Evolutionary conservation across 345 rosid species (phyloP).

Genomic region (Moricandia moricandioides): DNA sequence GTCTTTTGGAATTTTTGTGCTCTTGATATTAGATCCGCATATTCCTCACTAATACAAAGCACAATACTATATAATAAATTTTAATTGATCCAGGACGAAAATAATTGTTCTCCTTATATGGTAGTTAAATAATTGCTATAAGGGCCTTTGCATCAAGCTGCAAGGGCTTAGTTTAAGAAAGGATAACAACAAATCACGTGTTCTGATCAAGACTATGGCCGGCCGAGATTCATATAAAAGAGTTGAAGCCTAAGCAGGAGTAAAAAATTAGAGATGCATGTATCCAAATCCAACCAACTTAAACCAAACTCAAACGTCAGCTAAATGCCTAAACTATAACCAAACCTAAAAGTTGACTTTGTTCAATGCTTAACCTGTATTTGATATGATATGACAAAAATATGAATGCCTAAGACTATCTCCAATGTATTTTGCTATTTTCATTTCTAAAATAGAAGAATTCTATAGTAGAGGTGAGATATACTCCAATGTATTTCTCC

Average conservation of each 20-base stretch:
- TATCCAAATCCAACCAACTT: neutral
- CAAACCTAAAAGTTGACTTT: neutral
- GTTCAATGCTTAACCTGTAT: neutral
- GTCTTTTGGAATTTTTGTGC: conserved; percentile 4
- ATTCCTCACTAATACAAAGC: neutral
- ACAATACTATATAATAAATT: neutral
- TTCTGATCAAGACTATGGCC: neutral
- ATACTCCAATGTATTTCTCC: too few species aligned
- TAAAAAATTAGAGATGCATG: neutral
- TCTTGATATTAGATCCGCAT: conserved; percentile 8
- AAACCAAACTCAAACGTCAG: neutral
- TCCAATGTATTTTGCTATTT: too few species aligned
- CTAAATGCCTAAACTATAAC: neutral
- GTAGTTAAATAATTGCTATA: neutral
- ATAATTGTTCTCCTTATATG: conserved; percentile 18
- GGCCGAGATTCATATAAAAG: neutral
- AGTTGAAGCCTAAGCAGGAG: neutral
- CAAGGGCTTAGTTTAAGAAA: neutral
- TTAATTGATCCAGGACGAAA: neutral
- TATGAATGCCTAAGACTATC: too few species aligned
- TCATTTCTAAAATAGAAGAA: too few species aligned
- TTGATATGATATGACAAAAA: neutral
- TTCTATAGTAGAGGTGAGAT: too few species aligned
- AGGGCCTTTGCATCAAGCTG: neutral
- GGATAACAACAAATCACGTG: conserved; percentile 1